Conservation (phyloP, 2,329 filamentous ascomycete species). For the Beauveria caledonica region DNA sequence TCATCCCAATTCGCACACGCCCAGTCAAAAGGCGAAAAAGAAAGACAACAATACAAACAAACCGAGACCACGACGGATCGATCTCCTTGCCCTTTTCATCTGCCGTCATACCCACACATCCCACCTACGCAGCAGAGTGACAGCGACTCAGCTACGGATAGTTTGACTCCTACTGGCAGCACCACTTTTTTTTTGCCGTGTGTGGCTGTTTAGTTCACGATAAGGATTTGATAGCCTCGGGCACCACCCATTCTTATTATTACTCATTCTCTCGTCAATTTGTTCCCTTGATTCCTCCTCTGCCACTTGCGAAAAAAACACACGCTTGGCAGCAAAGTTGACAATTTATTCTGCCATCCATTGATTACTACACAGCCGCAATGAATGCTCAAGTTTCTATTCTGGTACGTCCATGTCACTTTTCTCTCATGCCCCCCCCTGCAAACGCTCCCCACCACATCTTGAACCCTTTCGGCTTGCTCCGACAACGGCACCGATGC, state of each 20-base stretch:
- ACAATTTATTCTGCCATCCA: not conserved
- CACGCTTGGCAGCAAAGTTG: too few relatives aligned
- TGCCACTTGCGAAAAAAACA: not conserved
- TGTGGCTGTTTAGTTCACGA: not conserved
- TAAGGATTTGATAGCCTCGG: not conserved
- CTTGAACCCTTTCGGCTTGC: slow-evolving; percentile 2
- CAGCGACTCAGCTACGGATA: too few relatives aligned
- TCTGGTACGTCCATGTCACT: slow-evolving; percentile 35
- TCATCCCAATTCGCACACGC: too few relatives aligned
- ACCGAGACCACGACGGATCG: too few relatives aligned
- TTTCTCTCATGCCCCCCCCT: not conserved
- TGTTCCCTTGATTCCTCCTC: not conserved
- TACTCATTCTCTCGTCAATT: too few relatives aligned
- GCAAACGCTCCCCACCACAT: slow-evolving; percentile 2
- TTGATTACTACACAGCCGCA: slow-evolving; percentile 15
- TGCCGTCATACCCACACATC: too few relatives aligned
- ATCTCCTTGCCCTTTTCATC: too few relatives aligned
- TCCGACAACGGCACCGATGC: slow-evolving; percentile 4
- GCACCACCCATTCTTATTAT: not conserved
- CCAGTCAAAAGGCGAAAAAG: too few relatives aligned
- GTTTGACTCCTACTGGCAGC: not conserved
- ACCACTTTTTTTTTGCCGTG: not conserved
- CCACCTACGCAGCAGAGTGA: too few relatives aligned
- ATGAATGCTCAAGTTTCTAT: slow-evolving; percentile 53
- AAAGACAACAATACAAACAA: too few relatives aligned